phyloP scores from a whole-genome alignment of 441 rosid genomes.

The Mallotus japonicus region DNA sequence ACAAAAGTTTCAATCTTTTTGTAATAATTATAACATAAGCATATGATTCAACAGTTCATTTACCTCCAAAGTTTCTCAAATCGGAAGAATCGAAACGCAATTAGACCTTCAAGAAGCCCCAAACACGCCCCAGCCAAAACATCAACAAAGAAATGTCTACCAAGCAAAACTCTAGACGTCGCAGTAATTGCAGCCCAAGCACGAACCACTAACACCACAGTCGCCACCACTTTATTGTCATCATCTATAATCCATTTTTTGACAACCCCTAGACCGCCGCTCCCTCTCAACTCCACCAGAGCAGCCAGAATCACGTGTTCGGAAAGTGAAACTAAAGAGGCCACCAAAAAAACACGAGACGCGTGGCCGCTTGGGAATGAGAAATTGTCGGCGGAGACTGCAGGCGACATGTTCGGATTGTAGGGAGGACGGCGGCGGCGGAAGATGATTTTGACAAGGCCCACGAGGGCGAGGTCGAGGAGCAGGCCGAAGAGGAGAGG shows the following conservation, averaged over 20 bases:
- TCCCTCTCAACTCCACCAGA: slow-evolving; percentile 13
- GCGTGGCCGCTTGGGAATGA: slow-evolving; percentile 96
- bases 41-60: background rate
- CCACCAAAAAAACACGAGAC: slow-evolving; percentile 70
- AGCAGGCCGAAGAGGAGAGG: slow-evolving; percentile 79
- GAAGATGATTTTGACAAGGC: slow-evolving; percentile 59
- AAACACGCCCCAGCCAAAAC: slow-evolving; percentile 66
- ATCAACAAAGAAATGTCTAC: slow-evolving; percentile 70
- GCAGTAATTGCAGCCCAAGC: slow-evolving; percentile 69
- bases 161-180: slow-evolving; percentile 74
- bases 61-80: slow-evolving; percentile 33
- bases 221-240: slow-evolving; percentile 24
- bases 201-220: slow-evolving; percentile 38
- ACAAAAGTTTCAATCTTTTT: too few relatives aligned
- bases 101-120: slow-evolving; percentile 66
- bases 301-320: slow-evolving; percentile 20
- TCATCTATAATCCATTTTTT: slow-evolving; percentile 25
- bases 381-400: slow-evolving; percentile 64
- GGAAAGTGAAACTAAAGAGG: slow-evolving; percentile 47
- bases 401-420: slow-evolving; percentile 72
- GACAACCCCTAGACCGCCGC: slow-evolving; percentile 1
- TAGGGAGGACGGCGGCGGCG: slow-evolving; percentile 85
- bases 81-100: slow-evolving; percentile 52
- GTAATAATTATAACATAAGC: too few relatives aligned
- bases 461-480: slow-evolving; percentile 70